Base-by-base conservation (phyloP, 2,329 filamentous ascomycete genomes). In the Teratosphaeria destructans region DNA sequence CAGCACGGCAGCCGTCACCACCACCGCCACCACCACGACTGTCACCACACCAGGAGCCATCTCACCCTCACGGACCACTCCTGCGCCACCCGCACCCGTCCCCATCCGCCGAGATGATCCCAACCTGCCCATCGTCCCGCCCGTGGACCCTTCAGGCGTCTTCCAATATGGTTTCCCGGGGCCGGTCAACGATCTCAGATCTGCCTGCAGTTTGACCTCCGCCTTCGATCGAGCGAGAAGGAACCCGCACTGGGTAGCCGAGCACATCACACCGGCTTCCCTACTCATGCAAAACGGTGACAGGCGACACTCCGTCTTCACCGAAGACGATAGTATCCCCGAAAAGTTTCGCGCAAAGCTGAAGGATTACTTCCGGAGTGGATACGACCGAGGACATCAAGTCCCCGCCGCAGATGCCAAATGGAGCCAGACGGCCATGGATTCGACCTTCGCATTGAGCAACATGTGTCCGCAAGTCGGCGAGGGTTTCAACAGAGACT, bases 381-480 rank as follows among this genome's bases (percentile, higher is more conserved):
- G 94, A 69, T 99, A 95, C 74, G 94, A 99, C 75, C 85, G 94
- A 43, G 94, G 94, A 62, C 94, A 99, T 77, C 94, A 99, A 77
- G 93, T 97, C 10, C 94, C 94, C 10, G 94, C 94, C 5, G 94
- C 94, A 49, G 94, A 99, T 76, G 90, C 89, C 59, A 95, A 95
- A 78, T 99, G 94, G 92, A 89, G 86, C 63, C 94, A 99, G 76
- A 75, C 83, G 39, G 92, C 94, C 64, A 96, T 99, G 90, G 85
- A 99, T 76, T 90, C 89, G 60, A 99, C 94, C 2, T 99, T 99
- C 72, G 87, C 85, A 70, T 82, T 99, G 59, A 87, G 83, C 72
- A 99, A 99, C 78, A 99, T 99, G 92, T 96, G 92, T 72, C 94
- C 94, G 35, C 94, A 99, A 77, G 94, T 99, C 34, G 94, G 94